Conservation (phyloP, 768 basidiomycete species). For the Amanita polypyramis region DNA sequence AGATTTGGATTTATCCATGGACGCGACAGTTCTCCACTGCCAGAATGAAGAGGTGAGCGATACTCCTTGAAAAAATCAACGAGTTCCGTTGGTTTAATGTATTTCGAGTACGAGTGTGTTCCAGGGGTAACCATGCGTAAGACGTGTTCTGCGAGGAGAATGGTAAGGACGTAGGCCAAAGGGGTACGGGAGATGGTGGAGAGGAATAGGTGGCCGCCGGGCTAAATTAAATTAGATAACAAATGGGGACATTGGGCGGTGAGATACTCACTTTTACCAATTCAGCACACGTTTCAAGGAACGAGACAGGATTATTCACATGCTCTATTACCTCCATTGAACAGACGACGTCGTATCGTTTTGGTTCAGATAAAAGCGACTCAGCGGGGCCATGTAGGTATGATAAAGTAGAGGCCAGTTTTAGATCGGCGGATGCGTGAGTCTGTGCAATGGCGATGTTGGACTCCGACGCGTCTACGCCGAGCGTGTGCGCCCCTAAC, state of each 20-base stretch:
- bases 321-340: constrained; percentile 98
- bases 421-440: constrained; percentile 74
- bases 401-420: constrained; percentile 36
- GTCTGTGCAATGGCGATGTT: constrained; percentile 80
- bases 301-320: constrained; percentile 83
- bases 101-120: constrained; percentile 91
- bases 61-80: constrained; percentile 70
- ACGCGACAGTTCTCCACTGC: constrained; percentile 11
- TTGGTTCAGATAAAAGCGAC: constrained; percentile 45
- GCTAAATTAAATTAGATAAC: constrained; percentile 25
- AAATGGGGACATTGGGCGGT: not conserved
- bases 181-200: constrained; percentile 84
- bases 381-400: constrained; percentile 77
- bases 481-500: constrained; percentile 78
- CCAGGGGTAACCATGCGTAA: constrained; percentile 73
- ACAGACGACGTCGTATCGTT: constrained; percentile 85
- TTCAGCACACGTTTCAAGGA: constrained; percentile 71
- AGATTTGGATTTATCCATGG: constrained; percentile 56
- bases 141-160: constrained; percentile 68
- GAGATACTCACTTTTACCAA: constrained; percentile 63
- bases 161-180: constrained; percentile 38
- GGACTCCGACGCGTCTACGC: constrained; percentile 83
- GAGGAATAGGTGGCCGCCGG: constrained; percentile 90
- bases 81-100: constrained; percentile 78
- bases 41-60: constrained; percentile 17